phyloP scores from a whole-genome alignment of 2,329 filamentous ascomycete species.

The Dothistroma pini region DNA sequence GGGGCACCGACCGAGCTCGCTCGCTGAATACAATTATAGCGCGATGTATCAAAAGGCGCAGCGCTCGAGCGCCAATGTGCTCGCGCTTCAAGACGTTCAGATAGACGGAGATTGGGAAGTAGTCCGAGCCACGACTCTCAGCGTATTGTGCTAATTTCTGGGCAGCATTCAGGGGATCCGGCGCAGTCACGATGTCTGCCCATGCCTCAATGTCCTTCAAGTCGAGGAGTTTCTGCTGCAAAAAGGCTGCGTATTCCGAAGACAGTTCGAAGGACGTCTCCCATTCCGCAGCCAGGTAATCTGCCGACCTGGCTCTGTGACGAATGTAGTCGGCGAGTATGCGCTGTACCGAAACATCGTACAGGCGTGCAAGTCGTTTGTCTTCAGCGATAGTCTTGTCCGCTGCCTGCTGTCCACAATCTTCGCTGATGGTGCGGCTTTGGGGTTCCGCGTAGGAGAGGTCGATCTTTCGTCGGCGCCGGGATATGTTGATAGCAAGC shows the following conservation, averaged over 20 bases:
- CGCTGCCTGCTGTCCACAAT: too few relatives aligned
- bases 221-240: constrained; percentile 19
- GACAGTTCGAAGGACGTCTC: constrained; percentile 11
- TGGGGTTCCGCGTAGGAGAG: constrained; percentile 10
- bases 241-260: constrained; percentile 7
- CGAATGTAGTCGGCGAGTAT: constrained; percentile 22
- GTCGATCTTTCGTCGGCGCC: constrained; percentile 4
- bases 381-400: not conserved
- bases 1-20: not conserved
- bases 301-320: constrained; percentile 1
- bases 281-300: constrained; percentile 17
- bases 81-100: constrained; percentile 46
- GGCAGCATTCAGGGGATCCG: constrained; percentile 24
- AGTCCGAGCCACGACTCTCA: constrained; percentile 19
- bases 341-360: constrained; percentile 10
- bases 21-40: constrained; percentile 7
- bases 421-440: not conserved
- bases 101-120: constrained; percentile 45
- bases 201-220: constrained; percentile 26
- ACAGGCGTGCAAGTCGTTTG: not conserved
- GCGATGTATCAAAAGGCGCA: constrained; percentile 40
- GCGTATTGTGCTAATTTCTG: constrained; percentile 13
- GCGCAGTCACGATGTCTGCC: constrained; percentile 22
- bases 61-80: constrained; percentile 39
- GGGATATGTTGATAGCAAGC: not conserved